Conservation (phyloP, 495 filamentous ascomycete species). For the Collariella sp. region DNA sequence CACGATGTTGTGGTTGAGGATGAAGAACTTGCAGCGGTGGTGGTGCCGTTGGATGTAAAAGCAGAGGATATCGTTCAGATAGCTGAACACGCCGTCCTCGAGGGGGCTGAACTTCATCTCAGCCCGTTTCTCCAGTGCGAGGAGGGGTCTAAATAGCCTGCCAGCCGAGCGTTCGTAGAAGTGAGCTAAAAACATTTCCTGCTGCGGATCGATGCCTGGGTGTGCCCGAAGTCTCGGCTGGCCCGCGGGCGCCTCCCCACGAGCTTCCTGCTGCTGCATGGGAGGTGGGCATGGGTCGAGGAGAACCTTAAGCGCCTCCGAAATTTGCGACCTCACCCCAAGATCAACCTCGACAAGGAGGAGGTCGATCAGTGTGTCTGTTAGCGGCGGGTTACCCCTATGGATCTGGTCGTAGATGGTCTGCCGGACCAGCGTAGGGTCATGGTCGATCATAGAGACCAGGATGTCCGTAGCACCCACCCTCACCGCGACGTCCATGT, state of each 20-base stretch:
- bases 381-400: constrained; percentile 77
- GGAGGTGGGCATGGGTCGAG: constrained; percentile 66
- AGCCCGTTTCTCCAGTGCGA: constrained; percentile 63
- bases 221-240: constrained; percentile 50
- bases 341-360: constrained; percentile 85
- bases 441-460: constrained; percentile 91
- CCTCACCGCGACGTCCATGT: constrained; percentile 73
- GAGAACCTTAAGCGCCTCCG: constrained; percentile 90
- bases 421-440: constrained; percentile 83
- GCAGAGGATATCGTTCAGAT: constrained; percentile 89
- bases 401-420: constrained; percentile 87
- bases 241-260: constrained; percentile 49
- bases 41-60: constrained; percentile 89
- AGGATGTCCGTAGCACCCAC: constrained; percentile 92
- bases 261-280: constrained; percentile 44
- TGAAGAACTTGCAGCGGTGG: constrained; percentile 79
- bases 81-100: constrained; percentile 79
- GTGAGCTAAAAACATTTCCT: constrained; percentile 70
- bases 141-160: constrained; percentile 79
- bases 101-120: constrained; percentile 52
- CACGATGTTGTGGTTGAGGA: constrained; percentile 70
- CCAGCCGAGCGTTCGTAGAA: constrained; percentile 89
- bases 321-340: constrained; percentile 91
- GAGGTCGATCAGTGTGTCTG: constrained; percentile 88
- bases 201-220: constrained; percentile 55